Conservation (phyloP, 2,329 filamentous ascomycete genomes). For the Pseudogymnoascus sp. region DNA sequence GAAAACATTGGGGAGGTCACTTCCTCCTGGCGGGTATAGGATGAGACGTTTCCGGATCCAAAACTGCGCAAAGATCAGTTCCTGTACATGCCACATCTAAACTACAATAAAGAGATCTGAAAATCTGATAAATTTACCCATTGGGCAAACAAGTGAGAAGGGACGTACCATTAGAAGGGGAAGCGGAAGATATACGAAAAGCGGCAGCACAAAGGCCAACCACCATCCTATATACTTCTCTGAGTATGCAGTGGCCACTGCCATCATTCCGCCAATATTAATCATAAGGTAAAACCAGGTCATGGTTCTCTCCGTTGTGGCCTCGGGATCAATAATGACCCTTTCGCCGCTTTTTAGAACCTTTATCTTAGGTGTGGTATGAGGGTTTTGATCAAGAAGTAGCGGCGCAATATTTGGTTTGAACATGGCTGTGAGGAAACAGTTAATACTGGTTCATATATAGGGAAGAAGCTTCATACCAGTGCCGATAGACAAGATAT, state of each 20-base stretch:
- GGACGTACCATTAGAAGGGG: constrained; percentile 39
- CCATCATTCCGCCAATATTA: constrained; percentile 52
- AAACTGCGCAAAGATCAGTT: constrained; percentile 33
- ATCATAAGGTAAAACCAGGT: constrained; percentile 62
- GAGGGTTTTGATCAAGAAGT: constrained; percentile 48
- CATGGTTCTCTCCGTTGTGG: constrained; percentile 53
- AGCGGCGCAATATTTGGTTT: constrained; percentile 61
- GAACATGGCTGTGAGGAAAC: constrained; percentile 46
- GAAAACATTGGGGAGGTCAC: constrained; percentile 58
- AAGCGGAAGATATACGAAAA: constrained; percentile 53
- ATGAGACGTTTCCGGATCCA: constrained; percentile 52
- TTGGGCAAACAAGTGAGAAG: constrained; percentile 15
- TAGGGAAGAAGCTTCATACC: constrained; percentile 17
- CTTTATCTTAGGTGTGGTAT: constrained; percentile 36
- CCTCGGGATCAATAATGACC: constrained; percentile 50
- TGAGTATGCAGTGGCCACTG: constrained; percentile 33
- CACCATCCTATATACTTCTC: constrained; percentile 49
- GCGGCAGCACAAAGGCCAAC: constrained; percentile 61
- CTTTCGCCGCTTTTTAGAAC: constrained; percentile 46
- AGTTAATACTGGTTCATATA: constrained; percentile 6
- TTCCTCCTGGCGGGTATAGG: constrained; percentile 59
- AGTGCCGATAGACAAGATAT: constrained; percentile 28
- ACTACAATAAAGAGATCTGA: background rate
- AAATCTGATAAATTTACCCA: background rate
- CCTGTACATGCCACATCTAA: constrained; percentile 15